Evolutionary conservation across 306 rosid species (phyloP).

Genomic region (Inga laurina): DNA sequence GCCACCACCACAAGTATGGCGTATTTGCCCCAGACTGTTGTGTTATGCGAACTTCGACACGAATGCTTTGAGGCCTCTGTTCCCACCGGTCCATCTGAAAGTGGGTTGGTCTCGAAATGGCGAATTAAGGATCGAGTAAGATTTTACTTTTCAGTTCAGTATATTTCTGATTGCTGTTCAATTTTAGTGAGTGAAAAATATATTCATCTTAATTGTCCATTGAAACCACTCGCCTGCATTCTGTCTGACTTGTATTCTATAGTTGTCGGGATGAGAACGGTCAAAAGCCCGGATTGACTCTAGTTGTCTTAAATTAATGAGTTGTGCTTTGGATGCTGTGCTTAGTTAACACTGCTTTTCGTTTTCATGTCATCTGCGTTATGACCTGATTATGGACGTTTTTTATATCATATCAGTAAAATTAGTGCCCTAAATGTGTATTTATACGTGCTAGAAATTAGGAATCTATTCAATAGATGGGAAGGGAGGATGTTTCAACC

Average conservation of each 20-base stretch:
- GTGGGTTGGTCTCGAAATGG: constrained; percentile 96
- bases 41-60: constrained; percentile 79
- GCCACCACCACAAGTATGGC: constrained; percentile 78
- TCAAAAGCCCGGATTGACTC: neutral
- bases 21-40: constrained; percentile 76
- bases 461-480: neutral
- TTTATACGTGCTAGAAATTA: neutral
- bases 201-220: neutral
- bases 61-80: constrained; percentile 77
- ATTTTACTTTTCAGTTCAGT: neutral
- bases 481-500: constrained; percentile 11
- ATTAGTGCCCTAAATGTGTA: neutral
- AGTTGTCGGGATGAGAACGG: neutral
- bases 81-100: constrained; percentile 76
- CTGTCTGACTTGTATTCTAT: neutral
- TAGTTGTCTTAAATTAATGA: neutral
- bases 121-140: constrained; percentile 90
- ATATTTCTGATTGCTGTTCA: neutral
- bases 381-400: neutral
- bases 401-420: neutral
- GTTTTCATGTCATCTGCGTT: constrained; percentile 6
- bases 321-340: neutral
- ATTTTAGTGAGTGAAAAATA: neutral
- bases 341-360: neutral
- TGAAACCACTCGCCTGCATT: neutral